These are phyloP conservation scores for Penicillium sp. DNA, from an alignment of 2,329 filamentous ascomycete genomes.

Conservation along the genomic window DNA sequence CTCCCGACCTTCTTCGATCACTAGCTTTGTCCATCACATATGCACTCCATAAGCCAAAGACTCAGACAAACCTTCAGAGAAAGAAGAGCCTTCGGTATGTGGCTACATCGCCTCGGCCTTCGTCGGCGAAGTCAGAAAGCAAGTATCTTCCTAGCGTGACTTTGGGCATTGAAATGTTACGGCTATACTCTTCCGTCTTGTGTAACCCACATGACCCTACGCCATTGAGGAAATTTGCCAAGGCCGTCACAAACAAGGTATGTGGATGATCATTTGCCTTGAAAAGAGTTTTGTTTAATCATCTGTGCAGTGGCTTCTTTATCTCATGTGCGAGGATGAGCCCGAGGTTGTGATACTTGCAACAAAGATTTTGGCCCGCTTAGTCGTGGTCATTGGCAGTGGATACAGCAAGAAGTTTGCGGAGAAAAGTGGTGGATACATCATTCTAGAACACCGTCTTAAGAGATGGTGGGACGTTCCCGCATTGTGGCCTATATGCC, in stretches of 20 bases:
- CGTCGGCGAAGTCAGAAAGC: conserved; percentile 36
- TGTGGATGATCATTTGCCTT: conserved; percentile 22
- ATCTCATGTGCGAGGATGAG: conserved; percentile 84
- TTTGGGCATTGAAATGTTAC: conserved; percentile 71
- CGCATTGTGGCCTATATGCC: conserved; percentile 80
- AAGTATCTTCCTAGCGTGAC: conserved; percentile 60
- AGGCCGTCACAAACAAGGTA: conserved; percentile 93
- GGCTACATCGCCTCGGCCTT: conserved; percentile 28
- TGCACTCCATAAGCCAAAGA: conserved; percentile 68
- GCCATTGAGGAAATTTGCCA: conserved; percentile 82
- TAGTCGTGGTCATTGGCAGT: conserved; percentile 78
- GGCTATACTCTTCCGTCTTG: conserved; percentile 73
- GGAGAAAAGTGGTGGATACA: conserved; percentile 82
- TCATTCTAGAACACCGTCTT: conserved; percentile 76
- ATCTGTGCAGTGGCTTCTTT: conserved; percentile 73
- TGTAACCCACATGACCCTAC: conserved; percentile 68
- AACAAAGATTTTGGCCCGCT: conserved; percentile 76
- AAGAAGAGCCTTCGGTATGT: conserved; percentile 48
- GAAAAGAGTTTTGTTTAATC: conserved; percentile 10
- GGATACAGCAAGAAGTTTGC: conserved; percentile 83
- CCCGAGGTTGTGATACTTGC: conserved; percentile 78
- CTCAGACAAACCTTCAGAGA: conserved; percentile 41
- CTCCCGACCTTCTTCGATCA: conserved; percentile 79
- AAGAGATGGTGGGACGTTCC: conserved; percentile 87
- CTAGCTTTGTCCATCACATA: conserved; percentile 92